phyloP scores from a whole-genome alignment of 2,329 filamentous ascomycete species.

The Aspergillus pseudoviridinutans region DNA sequence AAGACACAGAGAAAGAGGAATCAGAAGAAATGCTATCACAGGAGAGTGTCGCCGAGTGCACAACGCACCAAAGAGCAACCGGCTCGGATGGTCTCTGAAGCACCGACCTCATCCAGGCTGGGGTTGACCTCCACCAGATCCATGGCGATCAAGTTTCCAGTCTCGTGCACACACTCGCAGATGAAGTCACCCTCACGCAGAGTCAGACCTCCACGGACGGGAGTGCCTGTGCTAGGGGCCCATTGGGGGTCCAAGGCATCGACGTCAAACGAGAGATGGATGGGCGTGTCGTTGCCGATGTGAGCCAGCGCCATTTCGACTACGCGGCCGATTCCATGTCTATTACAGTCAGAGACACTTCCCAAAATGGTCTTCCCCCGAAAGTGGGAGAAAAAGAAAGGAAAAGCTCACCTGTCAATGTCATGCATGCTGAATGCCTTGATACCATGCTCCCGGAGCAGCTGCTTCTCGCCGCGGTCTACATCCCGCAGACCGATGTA shows the following conservation, averaged over 20 bases:
- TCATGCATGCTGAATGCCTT: slow-evolving; percentile 99
- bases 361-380: background rate
- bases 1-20: background rate
- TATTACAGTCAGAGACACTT: slow-evolving; percentile 47
- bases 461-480: slow-evolving; percentile 88
- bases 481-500: slow-evolving; percentile 96
- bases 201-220: slow-evolving; percentile 88
- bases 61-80: slow-evolving; percentile 90
- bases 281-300: slow-evolving; percentile 90
- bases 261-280: slow-evolving; percentile 95
- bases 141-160: slow-evolving; percentile 72
- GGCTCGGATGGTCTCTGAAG: slow-evolving; percentile 80
- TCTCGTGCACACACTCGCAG: slow-evolving; percentile 79
- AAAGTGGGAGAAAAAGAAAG: background rate
- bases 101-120: slow-evolving; percentile 64
- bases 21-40: slow-evolving; percentile 52
- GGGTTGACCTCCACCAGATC: slow-evolving; percentile 83
- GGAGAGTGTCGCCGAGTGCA: slow-evolving; percentile 82
- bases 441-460: slow-evolving; percentile 82
- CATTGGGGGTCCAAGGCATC: slow-evolving; percentile 94
- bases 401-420: slow-evolving; percentile 68
- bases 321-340: slow-evolving; percentile 88
- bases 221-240: slow-evolving; percentile 93
- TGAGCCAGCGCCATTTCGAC: slow-evolving; percentile 98
- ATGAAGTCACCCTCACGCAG: slow-evolving; percentile 96